Evolutionary conservation across 2,329 filamentous ascomycete species (phyloP).

Genomic region (Fusarium robinianum): DNA sequence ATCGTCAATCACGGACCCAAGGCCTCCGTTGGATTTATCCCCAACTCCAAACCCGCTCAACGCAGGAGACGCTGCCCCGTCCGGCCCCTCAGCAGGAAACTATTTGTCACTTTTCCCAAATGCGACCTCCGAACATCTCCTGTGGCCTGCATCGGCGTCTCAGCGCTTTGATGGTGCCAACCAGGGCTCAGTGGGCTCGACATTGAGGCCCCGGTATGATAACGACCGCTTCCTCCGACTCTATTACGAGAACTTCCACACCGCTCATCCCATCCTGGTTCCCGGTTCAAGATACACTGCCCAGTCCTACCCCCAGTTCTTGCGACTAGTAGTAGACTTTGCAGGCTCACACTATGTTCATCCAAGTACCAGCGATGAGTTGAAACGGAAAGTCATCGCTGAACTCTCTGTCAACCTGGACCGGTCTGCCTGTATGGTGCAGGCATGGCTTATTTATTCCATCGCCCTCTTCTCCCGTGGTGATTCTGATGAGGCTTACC

Average conservation of each 20-base stretch:
- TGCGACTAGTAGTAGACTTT: conserved; percentile 27
- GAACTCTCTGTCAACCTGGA: conserved; percentile 15
- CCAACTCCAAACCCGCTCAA: too few relatives aligned
- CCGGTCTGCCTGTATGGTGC: conserved; percentile 17
- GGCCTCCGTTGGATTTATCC: too few relatives aligned
- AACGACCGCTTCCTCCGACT: conserved; percentile 24
- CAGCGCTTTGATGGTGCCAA: background rate
- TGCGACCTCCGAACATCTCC: background rate
- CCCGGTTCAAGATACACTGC: conserved; percentile 23
- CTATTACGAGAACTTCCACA: conserved; percentile 33
- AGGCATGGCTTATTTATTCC: conserved; percentile 20
- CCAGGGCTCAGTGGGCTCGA: background rate
- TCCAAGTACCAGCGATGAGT: conserved; percentile 10
- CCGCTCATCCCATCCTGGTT: conserved; percentile 25
- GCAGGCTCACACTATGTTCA: conserved; percentile 26
- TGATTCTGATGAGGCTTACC: conserved; percentile 9
- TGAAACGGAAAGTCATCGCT: conserved; percentile 6
- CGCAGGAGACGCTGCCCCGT: background rate
- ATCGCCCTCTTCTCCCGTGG: conserved; percentile 14
- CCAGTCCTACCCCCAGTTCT: conserved; percentile 9
- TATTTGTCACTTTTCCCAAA: conserved; percentile 1
- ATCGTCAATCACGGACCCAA: background rate
- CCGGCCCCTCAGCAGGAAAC: background rate
- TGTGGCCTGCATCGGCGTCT: conserved; percentile 3
- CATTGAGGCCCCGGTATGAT: conserved; percentile 8